Conservation (phyloP, 73 alveolate genomes). For the Breviolum minutum region DNA sequence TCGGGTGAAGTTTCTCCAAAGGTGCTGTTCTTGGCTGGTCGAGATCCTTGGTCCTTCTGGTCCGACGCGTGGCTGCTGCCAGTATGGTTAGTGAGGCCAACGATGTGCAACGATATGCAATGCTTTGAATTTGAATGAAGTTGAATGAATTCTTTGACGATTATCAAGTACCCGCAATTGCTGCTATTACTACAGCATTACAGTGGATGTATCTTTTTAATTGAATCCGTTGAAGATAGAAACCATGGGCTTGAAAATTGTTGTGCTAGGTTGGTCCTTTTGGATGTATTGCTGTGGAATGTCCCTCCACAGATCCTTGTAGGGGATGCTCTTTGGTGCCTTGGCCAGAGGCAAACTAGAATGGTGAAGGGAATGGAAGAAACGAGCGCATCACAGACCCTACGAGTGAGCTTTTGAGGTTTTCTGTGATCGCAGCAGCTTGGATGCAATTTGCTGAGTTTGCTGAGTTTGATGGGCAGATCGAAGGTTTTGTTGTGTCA, state of each 20-base stretch:
- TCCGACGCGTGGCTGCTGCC: conserved; percentile 92
- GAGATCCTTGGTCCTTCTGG: conserved; percentile 92
- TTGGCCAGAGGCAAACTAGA: neutral
- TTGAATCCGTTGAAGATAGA: no score
- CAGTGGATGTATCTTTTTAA: no score
- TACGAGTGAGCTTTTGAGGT: neutral
- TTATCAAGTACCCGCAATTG: no score
- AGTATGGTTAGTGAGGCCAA: conserved; percentile 81
- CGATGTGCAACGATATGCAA: neutral
- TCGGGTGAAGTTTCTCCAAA: neutral
- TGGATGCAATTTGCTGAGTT: neutral
- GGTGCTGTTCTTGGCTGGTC: conserved; percentile 73
- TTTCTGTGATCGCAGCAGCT: conserved; percentile 70
- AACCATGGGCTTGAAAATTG: neutral
- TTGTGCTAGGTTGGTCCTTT: conserved; percentile 46
- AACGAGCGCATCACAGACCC: neutral
- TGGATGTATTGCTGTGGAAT: conserved; percentile 88
- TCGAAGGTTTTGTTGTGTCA: neutral
- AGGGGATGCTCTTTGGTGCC: conserved; percentile 89
- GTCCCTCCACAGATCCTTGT: conserved; percentile 92
- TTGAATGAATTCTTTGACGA: no score
- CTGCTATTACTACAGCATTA: no score
- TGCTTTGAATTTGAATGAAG: neutral
- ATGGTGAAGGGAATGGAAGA: neutral
- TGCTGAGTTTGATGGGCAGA: neutral